These are phyloP conservation scores for Neurospora hispaniola DNA, from an alignment of 495 filamentous ascomycete genomes.

Conservation along the genomic window DNA sequence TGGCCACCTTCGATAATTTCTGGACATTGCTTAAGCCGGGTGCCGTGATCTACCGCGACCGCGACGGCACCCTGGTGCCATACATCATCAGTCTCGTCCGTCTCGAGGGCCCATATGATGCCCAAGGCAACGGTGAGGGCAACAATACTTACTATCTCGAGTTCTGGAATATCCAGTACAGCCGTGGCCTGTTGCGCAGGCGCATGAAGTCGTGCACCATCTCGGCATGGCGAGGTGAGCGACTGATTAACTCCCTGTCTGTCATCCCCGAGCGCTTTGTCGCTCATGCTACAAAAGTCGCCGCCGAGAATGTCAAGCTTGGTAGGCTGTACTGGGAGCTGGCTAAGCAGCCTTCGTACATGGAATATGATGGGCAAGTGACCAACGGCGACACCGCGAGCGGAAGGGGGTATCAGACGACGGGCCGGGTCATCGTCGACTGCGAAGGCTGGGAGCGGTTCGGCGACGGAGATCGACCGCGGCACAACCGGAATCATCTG, in stretches of 20 bases:
- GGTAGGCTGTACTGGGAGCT: slow-evolving; percentile 31
- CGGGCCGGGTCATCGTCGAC: slow-evolving; percentile 30
- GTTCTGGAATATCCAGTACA: slow-evolving; percentile 27
- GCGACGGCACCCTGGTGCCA: slow-evolving; percentile 20
- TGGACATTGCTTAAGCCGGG: slow-evolving; percentile 30
- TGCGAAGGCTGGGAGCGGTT: slow-evolving; percentile 22
- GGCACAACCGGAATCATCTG: background rate
- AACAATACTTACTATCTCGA: slow-evolving; percentile 14
- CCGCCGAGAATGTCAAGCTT: slow-evolving; percentile 18
- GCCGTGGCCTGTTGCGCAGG: slow-evolving; percentile 15
- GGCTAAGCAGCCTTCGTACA: slow-evolving; percentile 25
- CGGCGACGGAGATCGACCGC: slow-evolving; percentile 2
- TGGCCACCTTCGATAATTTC: slow-evolving; percentile 26
- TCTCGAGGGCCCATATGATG: background rate
- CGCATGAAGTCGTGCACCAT: slow-evolving; percentile 19
- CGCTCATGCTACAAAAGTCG: slow-evolving; percentile 10
- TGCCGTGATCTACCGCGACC: slow-evolving; percentile 23
- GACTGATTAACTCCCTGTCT: slow-evolving; percentile 19
- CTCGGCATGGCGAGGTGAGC: slow-evolving; percentile 23
- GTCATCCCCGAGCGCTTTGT: slow-evolving; percentile 27
- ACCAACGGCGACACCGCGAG: slow-evolving; percentile 1
- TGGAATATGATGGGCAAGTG: slow-evolving; percentile 25
- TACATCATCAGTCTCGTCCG: slow-evolving; percentile 20
- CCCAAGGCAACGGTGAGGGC: background rate
- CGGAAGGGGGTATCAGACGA: slow-evolving; percentile 12